Conservation (phyloP, 2,329 filamentous ascomycete species). For the Penicillium sp. region DNA sequence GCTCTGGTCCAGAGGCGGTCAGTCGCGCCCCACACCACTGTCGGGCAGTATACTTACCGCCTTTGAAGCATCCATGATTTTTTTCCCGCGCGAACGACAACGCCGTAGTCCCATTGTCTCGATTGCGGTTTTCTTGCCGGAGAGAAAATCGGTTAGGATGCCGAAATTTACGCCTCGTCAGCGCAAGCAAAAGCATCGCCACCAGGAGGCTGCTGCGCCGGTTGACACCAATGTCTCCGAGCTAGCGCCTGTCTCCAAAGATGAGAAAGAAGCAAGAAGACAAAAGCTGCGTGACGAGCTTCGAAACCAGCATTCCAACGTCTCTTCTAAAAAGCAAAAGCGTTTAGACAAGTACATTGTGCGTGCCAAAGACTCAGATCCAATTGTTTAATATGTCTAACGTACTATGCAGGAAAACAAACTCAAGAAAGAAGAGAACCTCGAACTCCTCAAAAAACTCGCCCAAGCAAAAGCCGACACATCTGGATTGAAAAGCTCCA, state of each 20-base stretch:
- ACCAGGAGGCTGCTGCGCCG: slow-evolving; percentile 26
- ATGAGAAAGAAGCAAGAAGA: slow-evolving; percentile 50
- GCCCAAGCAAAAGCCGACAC: slow-evolving; percentile 75
- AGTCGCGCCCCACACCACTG: slow-evolving; percentile 12
- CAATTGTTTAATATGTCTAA: slow-evolving; percentile 11
- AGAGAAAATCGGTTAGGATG: slow-evolving; percentile 27
- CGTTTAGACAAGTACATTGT: slow-evolving; percentile 63
- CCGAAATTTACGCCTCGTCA: slow-evolving; percentile 51
- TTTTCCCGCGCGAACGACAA: slow-evolving; percentile 14
- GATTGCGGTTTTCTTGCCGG: slow-evolving; percentile 11
- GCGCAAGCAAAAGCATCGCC: slow-evolving; percentile 51
- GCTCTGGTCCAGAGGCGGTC: slow-evolving; percentile 11
- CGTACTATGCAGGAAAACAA: slow-evolving; percentile 64
- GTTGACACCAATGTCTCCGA: slow-evolving; percentile 46
- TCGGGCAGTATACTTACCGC: slow-evolving; percentile 19
- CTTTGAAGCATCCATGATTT: slow-evolving; percentile 13
- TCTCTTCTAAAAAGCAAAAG: slow-evolving; percentile 62
- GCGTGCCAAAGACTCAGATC: slow-evolving; percentile 19
- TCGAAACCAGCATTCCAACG: slow-evolving; percentile 49
- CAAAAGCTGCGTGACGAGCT: slow-evolving; percentile 51
- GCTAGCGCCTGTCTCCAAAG: slow-evolving; percentile 44
- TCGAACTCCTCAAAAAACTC: slow-evolving; percentile 75
- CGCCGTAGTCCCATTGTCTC: slow-evolving; percentile 5
- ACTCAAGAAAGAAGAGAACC: slow-evolving; percentile 86
- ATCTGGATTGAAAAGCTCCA: slow-evolving; percentile 70